Percentiles rank a stretch among this genome's conserved stretches.
Conservation (phyloP, 805 yeast genomes). For the Lachancea lanzarotensis region DNA sequence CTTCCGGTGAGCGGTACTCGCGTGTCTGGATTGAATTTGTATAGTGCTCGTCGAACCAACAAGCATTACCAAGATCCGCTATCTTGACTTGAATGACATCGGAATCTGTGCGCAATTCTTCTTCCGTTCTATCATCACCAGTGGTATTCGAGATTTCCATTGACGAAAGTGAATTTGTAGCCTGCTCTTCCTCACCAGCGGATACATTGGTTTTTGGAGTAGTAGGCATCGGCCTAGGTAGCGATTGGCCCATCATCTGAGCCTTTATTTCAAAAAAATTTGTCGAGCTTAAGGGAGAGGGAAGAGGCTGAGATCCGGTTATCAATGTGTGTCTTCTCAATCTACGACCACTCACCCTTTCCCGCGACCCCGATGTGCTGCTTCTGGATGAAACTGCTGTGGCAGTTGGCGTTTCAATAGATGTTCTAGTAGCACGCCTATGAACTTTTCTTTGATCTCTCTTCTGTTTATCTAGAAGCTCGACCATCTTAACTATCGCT, state of each 20-base stretch:
- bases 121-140: constrained; percentile 5
- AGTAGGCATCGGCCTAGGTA: constrained; percentile 12
- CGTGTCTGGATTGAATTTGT: constrained; percentile 88
- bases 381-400: constrained; percentile 2
- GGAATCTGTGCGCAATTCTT: neutral
- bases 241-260: constrained; percentile 20
- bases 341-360: constrained; percentile 32
- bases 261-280: constrained; percentile 32
- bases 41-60: constrained; percentile 73
- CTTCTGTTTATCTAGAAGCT: constrained; percentile 48
- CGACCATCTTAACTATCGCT: constrained; percentile 62
- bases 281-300: constrained; percentile 70
- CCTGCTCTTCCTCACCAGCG: constrained; percentile 17
- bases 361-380: constrained; percentile 6
- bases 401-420: constrained; percentile 7
- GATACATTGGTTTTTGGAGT: constrained; percentile 13
- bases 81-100: constrained; percentile 65
- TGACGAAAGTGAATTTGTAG: constrained; percentile 36
- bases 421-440: constrained; percentile 31
- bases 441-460: constrained; percentile 38
- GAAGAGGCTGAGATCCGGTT: constrained; percentile 89
- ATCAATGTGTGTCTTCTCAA: constrained; percentile 69
- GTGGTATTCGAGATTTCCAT: constrained; percentile 26
- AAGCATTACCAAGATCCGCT: constrained; percentile 91
- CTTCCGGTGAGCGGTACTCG: constrained; percentile 90